phyloP scores from a whole-genome alignment of 2,329 filamentous ascomycete genomes.

The Diaporthe helianthi region DNA sequence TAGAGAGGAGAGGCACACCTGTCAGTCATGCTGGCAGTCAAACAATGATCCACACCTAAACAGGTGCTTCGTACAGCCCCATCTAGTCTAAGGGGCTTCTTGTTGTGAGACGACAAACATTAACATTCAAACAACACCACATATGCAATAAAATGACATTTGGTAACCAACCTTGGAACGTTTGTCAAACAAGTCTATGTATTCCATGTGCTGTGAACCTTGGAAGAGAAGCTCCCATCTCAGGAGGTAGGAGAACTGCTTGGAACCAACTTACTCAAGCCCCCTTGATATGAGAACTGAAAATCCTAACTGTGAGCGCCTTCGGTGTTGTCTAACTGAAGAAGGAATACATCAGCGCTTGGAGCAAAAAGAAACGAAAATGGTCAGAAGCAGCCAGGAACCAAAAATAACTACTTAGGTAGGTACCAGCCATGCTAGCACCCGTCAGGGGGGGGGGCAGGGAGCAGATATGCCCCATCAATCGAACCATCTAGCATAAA shows the following conservation, averaged over 20 bases:
- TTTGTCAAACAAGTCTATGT: neutral
- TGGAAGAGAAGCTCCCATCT: neutral
- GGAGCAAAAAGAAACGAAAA: neutral
- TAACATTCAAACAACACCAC: neutral
- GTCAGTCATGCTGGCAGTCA: neutral
- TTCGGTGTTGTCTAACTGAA: neutral
- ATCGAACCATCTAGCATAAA: neutral
- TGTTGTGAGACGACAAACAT: neutral
- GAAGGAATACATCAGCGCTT: neutral
- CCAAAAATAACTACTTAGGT: too few relatives aligned
- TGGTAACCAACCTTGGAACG: too few relatives aligned
- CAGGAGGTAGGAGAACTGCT: neutral
- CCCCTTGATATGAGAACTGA: neutral
- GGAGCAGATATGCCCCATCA: neutral
- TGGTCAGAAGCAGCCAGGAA: too few relatives aligned
- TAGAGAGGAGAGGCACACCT: neutral
- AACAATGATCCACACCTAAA: neutral
- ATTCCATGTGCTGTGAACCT: neutral
- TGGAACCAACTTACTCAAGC: neutral
- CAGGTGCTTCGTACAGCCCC: accelerated
- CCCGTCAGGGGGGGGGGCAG: neutral
- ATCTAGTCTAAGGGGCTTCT: neutral
- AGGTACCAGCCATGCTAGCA: neutral
- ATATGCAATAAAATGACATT: neutral
- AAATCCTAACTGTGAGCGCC: neutral